These are phyloP conservation scores for Starmerella potacharoeniae DNA, from an alignment of 805 yeast species.

Conservation along the genomic window DNA sequence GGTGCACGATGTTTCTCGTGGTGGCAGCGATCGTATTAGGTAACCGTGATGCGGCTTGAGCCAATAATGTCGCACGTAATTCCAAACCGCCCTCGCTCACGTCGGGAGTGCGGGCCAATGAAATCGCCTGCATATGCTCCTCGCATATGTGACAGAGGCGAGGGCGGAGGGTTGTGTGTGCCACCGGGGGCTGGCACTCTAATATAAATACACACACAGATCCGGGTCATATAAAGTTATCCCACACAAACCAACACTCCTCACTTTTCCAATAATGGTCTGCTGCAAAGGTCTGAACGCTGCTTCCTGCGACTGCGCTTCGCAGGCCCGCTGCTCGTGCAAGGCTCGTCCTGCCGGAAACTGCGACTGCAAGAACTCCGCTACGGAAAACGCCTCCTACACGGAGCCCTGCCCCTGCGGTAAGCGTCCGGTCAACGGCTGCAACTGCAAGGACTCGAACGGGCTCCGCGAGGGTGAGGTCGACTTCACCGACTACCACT, in stretches of 20 bases:
- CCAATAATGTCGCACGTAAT: neutral
- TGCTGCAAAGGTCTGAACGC: constrained; percentile 35
- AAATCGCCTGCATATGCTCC: neutral
- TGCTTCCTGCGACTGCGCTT: constrained; percentile 45
- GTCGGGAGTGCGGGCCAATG: neutral
- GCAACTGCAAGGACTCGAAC: constrained; percentile 44
- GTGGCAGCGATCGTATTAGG: too few species aligned
- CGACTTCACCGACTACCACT: constrained; percentile 40
- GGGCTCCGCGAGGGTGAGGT: constrained; percentile 44
- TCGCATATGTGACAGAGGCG: neutral
- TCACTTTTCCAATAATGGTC: constrained; percentile 24
- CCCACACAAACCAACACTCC: neutral
- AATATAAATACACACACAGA: neutral
- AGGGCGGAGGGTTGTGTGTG: neutral
- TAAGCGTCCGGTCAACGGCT: constrained; percentile 40
- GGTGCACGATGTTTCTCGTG: too few species aligned
- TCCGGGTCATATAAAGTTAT: neutral
- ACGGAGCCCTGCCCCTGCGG: constrained; percentile 48
- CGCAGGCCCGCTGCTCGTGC: constrained; percentile 54
- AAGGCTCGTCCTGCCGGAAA: constrained; percentile 48
- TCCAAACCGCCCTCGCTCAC: neutral
- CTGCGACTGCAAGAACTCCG: constrained; percentile 44
- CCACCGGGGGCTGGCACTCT: neutral
- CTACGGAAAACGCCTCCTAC: constrained; percentile 40
- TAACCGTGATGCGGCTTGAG: neutral